Evolutionary conservation across 1,139 yeast species (phyloP).

Genomic region (Geotrichum klebahnii): DNA sequence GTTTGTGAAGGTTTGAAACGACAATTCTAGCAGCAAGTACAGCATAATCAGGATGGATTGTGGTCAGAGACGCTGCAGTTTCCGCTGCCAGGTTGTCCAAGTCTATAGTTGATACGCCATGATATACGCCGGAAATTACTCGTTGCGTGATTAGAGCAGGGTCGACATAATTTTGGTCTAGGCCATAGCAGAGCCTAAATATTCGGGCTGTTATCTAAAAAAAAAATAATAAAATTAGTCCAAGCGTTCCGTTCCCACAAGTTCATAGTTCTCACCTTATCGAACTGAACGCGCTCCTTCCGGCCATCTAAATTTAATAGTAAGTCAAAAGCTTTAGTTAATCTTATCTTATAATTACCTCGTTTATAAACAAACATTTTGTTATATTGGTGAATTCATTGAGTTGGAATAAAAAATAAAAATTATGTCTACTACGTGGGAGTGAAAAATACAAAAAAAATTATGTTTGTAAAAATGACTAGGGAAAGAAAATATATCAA

Average conservation of each 20-base stretch:
- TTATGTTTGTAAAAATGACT: not conserved
- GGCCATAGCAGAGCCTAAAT: slow-evolving; percentile 55
- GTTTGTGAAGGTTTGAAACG: slow-evolving; percentile 69
- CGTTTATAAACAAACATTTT: slow-evolving; percentile 45
- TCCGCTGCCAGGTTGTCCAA: slow-evolving; percentile 78
- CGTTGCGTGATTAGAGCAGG: slow-evolving; percentile 69
- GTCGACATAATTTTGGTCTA: slow-evolving; percentile 62
- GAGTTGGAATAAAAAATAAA: too few relatives aligned
- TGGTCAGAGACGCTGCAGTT: slow-evolving; percentile 83
- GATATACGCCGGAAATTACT: slow-evolving; percentile 69
- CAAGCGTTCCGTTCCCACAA: too few relatives aligned
- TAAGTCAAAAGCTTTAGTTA: not conserved
- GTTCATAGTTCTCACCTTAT: slow-evolving; percentile 39
- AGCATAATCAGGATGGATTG: slow-evolving; percentile 86
- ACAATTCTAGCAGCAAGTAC: slow-evolving; percentile 81
- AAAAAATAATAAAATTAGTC: too few relatives aligned
- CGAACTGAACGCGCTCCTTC: slow-evolving; percentile 69
- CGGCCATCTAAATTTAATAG: slow-evolving; percentile 48
- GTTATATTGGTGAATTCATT: not conserved
- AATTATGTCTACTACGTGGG: not conserved
- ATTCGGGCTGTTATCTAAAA: slow-evolving; percentile 48
- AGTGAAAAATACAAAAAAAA: not conserved
- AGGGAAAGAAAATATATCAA: not conserved
- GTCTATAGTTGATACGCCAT: slow-evolving; percentile 79
- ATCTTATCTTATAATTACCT: slow-evolving; percentile 21